Percentiles rank a stretch among this genome's conserved stretches.
phyloP scores from a whole-genome alignment of 1,284 basidiomycete genomes.

The Pseudozyma tsukubaensis region DNA sequence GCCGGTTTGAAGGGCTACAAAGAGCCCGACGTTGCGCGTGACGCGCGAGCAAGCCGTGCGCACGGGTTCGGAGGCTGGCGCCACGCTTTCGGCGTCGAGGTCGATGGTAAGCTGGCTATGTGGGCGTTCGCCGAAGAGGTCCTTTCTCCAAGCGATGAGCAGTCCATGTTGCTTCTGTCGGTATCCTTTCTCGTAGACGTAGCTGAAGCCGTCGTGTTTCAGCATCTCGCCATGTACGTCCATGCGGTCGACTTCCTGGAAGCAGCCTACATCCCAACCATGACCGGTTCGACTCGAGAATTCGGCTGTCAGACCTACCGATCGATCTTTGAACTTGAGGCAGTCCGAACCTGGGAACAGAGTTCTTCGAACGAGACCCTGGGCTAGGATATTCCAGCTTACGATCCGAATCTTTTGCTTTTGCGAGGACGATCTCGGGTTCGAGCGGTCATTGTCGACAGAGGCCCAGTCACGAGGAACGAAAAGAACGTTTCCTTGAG shows the following conservation, averaged over 20 bases:
- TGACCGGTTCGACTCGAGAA: slow-evolving; percentile 56
- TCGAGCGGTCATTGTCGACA: slow-evolving; percentile 1
- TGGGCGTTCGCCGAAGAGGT: slow-evolving; percentile 28
- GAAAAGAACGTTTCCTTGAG: slow-evolving; percentile 39
- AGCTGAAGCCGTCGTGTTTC: slow-evolving; percentile 52
- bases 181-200: slow-evolving; percentile 65
- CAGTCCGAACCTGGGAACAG: slow-evolving; percentile 70
- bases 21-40: slow-evolving; percentile 58
- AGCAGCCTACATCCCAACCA: slow-evolving; percentile 69
- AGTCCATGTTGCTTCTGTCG: slow-evolving; percentile 65
- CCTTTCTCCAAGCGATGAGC: slow-evolving; percentile 59
- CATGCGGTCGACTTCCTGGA: slow-evolving; percentile 70
- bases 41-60: slow-evolving; percentile 48
- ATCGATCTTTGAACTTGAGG: slow-evolving; percentile 68
- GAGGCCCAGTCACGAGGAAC: slow-evolving; percentile 45
- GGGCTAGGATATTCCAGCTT: slow-evolving; percentile 69
- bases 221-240: slow-evolving; percentile 61
- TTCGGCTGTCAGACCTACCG: slow-evolving; percentile 55
- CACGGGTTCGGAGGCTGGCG: slow-evolving; percentile 7
- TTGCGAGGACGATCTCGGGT: neutral
- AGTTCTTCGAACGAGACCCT: slow-evolving; percentile 69
- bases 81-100: slow-evolving; percentile 52
- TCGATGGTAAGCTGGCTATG: slow-evolving; percentile 37
- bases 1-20: slow-evolving; percentile 50
- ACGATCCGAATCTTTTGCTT: slow-evolving; percentile 42